Conservation (phyloP, 2,329 filamentous ascomycete species). For the Fusarium sublunatum region DNA sequence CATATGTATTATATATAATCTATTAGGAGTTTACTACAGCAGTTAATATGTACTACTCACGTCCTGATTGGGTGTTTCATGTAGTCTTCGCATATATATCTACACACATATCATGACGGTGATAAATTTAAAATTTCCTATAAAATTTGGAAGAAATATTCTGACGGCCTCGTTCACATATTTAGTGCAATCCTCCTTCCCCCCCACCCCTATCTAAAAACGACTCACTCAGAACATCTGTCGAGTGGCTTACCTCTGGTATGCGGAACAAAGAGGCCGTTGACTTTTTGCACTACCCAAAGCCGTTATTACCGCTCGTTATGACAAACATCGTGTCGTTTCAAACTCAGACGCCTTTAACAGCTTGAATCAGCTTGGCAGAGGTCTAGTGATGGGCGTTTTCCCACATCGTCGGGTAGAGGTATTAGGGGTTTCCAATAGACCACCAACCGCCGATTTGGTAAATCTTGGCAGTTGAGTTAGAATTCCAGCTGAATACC, state of each 20-base stretch:
- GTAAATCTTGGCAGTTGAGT: slow-evolving; percentile 22
- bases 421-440: slow-evolving; percentile 4
- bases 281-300: slow-evolving; percentile 13
- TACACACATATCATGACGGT: too few species aligned
- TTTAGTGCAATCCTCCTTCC: too few species aligned
- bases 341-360: slow-evolving; percentile 29
- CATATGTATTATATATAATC: neutral
- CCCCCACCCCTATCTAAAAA: neutral
- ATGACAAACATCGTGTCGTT: slow-evolving; percentile 12
- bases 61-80: neutral
- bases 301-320: slow-evolving; percentile 15
- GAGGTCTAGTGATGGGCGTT: slow-evolving; percentile 8
- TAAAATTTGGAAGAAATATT: too few species aligned
- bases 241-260: slow-evolving; percentile 1
- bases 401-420: slow-evolving; percentile 5
- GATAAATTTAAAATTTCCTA: neutral
- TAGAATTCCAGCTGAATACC: slow-evolving; percentile 13
- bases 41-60: neutral
- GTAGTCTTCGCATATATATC: neutral
- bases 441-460: slow-evolving; percentile 3
- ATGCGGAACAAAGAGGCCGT: slow-evolving; percentile 1
- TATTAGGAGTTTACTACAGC: neutral
- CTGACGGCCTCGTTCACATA: too few species aligned
- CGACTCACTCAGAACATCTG: neutral
- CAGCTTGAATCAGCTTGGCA: slow-evolving; percentile 19